phyloP scores from a whole-genome alignment of 352 stramenopile species.

The Phytophthora hibernalis region DNA sequence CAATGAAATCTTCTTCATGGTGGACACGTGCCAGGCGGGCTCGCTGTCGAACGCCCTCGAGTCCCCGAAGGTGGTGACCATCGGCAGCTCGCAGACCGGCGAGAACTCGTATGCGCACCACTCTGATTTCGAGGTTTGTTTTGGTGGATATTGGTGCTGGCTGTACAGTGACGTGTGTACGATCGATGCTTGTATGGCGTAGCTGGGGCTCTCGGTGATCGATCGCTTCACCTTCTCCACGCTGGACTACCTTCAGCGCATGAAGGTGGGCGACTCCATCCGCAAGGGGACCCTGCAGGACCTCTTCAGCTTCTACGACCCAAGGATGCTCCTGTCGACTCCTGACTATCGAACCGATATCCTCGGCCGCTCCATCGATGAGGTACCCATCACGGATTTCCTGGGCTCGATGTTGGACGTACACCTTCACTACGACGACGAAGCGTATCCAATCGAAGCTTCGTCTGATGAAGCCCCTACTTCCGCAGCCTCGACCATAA shows the following conservation, averaged over 20 bases:
- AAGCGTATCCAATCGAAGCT: constrained; percentile 76
- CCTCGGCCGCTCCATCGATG: constrained; percentile 69
- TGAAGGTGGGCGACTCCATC: constrained; percentile 83
- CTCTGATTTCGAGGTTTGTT: constrained; percentile 74
- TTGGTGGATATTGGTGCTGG: background rate
- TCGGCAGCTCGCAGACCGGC: constrained; percentile 91
- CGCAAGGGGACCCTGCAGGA: constrained; percentile 68
- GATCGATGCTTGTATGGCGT: background rate
- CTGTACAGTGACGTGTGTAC: background rate
- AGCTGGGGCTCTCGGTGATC: constrained; percentile 89
- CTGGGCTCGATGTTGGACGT: constrained; percentile 89
- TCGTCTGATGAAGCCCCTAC: no score
- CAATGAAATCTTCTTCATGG: constrained; percentile 96
- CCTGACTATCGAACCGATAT: constrained; percentile 82
- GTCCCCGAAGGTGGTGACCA: constrained; percentile 92
- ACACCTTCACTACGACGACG: constrained; percentile 71
- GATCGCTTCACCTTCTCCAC: constrained; percentile 92
- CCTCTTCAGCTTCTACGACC: constrained; percentile 87
- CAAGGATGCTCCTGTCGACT: constrained; percentile 83
- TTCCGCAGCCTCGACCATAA: background rate
- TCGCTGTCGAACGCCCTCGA: constrained; percentile 90
- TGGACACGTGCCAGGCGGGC: constrained; percentile 98
- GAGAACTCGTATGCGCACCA: constrained; percentile 97
- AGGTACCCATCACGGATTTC: constrained; percentile 89
- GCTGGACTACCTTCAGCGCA: constrained; percentile 87